Base-by-base conservation (phyloP, 306 rosid genomes). In the Dicorynia guianensis region DNA sequence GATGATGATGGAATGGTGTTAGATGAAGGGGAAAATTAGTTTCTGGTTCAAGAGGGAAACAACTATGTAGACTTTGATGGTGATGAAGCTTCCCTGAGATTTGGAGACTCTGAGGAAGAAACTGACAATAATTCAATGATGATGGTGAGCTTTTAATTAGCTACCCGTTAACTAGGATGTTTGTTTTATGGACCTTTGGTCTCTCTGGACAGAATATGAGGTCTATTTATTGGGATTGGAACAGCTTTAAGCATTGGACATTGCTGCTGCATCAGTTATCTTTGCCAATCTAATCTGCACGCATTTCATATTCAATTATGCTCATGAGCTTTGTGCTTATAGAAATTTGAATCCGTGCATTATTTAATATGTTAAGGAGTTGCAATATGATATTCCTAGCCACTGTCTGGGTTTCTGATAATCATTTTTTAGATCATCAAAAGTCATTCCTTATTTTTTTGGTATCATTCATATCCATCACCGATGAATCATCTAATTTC, bases 51-150 rank as follows among this genome's bases (percentile, higher is more conserved):
- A 55, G 87, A 81, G 60, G 84, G 75, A 57, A 67, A 64, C 8
- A 69, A 76, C 71, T 73, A 84, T 69, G 64, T 76, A 1, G 92
- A 88, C 67, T 63, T 77, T 34, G 90, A 90, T 65, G 97, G 90
- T 12, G 93, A 95, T 76, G 85, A 69, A 74, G 85, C 79, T 62
- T 92, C 97, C 44, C 54, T 89, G 49, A 82, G 84, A 74, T 72
- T 83, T 12, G 89, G 79, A 78, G 94, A 92, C 80, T 83, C 89
- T 38, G 99, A 92, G 30, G 93, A 82, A 49, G 96, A 95, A 84
- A 87, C 88, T 36, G 96, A 95, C 76, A 72, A 63, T 63, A 96
- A 92, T 83, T 85, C 97, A n/a, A 87, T 92, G 80, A 89, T 90
- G 96, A 83, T 90, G 97, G 99, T 95, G 83, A 82, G n/a, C n/a